These are phyloP conservation scores for Gryganskiella cystojenkinii DNA, from an alignment of 192 early-diverging fungal genomes.

Conservation along the genomic window DNA sequence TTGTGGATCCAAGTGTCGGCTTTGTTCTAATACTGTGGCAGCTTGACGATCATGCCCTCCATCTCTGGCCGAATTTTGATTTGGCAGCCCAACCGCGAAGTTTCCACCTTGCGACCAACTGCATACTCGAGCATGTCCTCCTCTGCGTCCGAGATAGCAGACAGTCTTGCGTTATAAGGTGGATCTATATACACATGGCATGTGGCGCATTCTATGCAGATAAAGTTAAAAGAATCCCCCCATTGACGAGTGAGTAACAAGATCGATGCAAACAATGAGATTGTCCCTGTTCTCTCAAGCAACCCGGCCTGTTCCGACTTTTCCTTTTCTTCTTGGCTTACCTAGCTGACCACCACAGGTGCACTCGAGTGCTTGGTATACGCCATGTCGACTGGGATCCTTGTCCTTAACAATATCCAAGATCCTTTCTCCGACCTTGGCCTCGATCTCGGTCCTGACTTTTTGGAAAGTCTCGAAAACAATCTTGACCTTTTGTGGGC, in stretches of 20 bases:
- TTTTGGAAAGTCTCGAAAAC: conserved; percentile 55
- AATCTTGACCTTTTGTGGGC: conserved; percentile 39
- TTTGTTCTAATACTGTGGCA: conserved; percentile 37
- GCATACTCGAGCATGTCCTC: conserved; percentile 73
- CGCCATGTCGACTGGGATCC: conserved; percentile 57
- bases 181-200: conserved; percentile 69
- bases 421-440: conserved; percentile 48
- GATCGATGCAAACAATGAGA: not conserved
- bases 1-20: no score
- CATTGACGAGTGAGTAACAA: not conserved
- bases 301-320: no score
- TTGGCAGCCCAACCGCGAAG: conserved; percentile 51
- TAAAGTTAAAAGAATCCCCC: not conserved
- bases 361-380: conserved; percentile 60
- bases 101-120: conserved; percentile 45
- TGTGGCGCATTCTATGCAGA: conserved; percentile 64
- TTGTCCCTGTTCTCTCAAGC: no score
- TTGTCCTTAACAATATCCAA: conserved; percentile 60
- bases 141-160: conserved; percentile 59
- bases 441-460: conserved; percentile 55
- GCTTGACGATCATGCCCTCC: conserved; percentile 49
- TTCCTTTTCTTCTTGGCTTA: no score
- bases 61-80: conserved; percentile 49
- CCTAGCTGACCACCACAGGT: conserved; percentile 65
- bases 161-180: conserved; percentile 48